These are phyloP conservation scores for Aspergillus ustus DNA, from an alignment of 2,329 filamentous ascomycete species.

Conservation along the genomic window DNA sequence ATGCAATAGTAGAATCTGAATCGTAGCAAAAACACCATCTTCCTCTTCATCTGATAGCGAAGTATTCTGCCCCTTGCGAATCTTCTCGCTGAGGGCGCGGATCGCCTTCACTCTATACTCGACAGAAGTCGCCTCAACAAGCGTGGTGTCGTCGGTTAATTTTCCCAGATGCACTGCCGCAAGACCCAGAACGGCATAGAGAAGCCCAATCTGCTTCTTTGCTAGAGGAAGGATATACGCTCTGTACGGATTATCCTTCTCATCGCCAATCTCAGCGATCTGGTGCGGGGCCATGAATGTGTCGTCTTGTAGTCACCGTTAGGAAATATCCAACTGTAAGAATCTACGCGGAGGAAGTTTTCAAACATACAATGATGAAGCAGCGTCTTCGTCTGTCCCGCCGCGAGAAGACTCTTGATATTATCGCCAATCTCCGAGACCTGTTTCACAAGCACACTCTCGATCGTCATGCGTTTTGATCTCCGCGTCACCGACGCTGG, in stretches of 20 bases:
- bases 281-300: conserved; percentile 35
- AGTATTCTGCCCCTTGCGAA: conserved; percentile 31
- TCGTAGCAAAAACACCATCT: conserved; percentile 35
- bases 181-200: conserved; percentile 35
- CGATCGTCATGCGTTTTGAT: not conserved
- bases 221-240: conserved; percentile 35
- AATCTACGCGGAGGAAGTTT: no score
- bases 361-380: conserved; percentile 29
- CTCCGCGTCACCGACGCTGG: not conserved
- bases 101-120: conserved; percentile 37
- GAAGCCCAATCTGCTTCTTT: conserved; percentile 31
- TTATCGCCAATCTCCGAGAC: conserved; percentile 1
- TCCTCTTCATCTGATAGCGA: conserved; percentile 31
- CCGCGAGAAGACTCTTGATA: conserved; percentile 9
- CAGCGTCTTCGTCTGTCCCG: conserved; percentile 23
- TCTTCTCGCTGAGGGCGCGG: conserved; percentile 30
- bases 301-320: conserved; percentile 27
- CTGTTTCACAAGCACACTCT: not conserved
- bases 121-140: conserved; percentile 32
- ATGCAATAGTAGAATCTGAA: conserved; percentile 37
- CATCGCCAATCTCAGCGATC: conserved; percentile 30
- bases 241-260: conserved; percentile 34
- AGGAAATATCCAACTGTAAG: not conserved
- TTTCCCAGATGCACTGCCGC: conserved; percentile 35
- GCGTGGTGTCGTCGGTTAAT: conserved; percentile 22